Conservation (phyloP, 1,284 basidiomycete species). For the Ustilago nuda region DNA sequence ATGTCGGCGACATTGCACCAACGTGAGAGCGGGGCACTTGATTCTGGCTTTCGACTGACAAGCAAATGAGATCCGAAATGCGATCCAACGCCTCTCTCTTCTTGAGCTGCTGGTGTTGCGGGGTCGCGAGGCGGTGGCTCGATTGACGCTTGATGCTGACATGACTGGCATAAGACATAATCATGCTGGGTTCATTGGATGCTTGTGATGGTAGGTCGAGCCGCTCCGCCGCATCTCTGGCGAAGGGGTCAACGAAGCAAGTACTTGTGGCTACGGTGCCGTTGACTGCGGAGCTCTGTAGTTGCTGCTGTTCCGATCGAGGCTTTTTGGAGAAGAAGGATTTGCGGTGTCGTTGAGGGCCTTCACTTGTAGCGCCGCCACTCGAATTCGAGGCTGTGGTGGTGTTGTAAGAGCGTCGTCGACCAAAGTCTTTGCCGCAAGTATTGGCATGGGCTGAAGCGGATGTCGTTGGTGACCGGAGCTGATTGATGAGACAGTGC, state of each 20-base stretch:
- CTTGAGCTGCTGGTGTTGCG: conserved; percentile 14
- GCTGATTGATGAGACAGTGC: conserved; percentile 31
- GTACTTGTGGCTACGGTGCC: not conserved
- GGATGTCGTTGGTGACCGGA: conserved; percentile 18
- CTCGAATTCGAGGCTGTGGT: conserved; percentile 24
- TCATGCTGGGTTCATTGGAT: not conserved
- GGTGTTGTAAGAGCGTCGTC: conserved; percentile 34
- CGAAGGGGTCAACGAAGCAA: conserved; percentile 32
- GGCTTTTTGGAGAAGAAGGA: conserved; percentile 40
- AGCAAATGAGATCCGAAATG: conserved; percentile 34
- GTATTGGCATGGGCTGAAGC: not conserved
- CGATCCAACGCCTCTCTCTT: conserved; percentile 35
- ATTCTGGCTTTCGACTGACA: conserved; percentile 24
- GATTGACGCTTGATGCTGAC: not conserved
- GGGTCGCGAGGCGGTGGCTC: conserved; percentile 16
- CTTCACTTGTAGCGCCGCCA: conserved; percentile 6
- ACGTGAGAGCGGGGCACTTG: conserved; percentile 8
- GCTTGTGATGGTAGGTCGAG: not conserved
- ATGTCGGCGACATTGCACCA: conserved; percentile 19
- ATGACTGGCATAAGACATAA: not conserved
- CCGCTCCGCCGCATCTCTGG: not conserved
- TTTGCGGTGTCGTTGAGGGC: conserved; percentile 21
- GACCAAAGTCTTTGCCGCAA: conserved; percentile 18
- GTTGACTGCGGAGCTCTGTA: not conserved
- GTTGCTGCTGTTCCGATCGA: conserved; percentile 5